Evolutionary conservation across 108 stramenopile genomes (phyloP), one percentile per base, ranked within the genome.

Genomic region (Skeletonema grethae): DNA sequence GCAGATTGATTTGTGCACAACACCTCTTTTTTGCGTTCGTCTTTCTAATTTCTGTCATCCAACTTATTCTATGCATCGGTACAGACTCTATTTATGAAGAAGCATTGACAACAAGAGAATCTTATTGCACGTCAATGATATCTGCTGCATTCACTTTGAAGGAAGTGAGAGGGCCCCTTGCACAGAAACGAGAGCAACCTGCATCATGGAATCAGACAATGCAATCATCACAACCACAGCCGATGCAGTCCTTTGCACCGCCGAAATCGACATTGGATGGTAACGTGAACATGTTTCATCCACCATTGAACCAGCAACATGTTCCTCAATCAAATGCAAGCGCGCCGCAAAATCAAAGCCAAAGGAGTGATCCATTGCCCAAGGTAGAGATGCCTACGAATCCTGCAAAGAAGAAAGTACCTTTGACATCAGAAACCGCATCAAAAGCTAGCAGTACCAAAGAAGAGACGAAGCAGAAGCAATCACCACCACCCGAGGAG

Each of bases 61-160:
- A 46, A 16, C 12, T 13, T 48, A 29, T 61, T 31, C 4, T 11
- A 22, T 2, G 39, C 12, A 15, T 29, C 63, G 31, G 61, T 30
- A 45, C 79, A 80, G 92, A 94, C 79, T 71, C 76, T 35, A 79
- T 94, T 13, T 88, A 89, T 38, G 87, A 91, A 74, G 88, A 89
- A 65, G 92, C 92, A 9, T 30, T 87, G 56, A 69, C 84, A 13
- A 84, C 82, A 2, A 84, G 92, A 46, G 88, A 94, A 75, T 77
- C 86, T 20, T 94, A 94, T 65, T 88, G 90, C 61, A 67, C 77
- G 32, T 79, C 87, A 9, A 48, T 94, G 9, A 71, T 82, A 59
- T 84, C 80, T 48, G 80, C 88, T 29, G 90, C 92, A 15, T 68
- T 75, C 18, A 86, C 84, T 18, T 69, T 90, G 35, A 76, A 74